A percentile compares a stretch with the other conserved stretches of the same genome.
Conservation (phyloP, 306 rosid genomes). For the Inga laurina region DNA sequence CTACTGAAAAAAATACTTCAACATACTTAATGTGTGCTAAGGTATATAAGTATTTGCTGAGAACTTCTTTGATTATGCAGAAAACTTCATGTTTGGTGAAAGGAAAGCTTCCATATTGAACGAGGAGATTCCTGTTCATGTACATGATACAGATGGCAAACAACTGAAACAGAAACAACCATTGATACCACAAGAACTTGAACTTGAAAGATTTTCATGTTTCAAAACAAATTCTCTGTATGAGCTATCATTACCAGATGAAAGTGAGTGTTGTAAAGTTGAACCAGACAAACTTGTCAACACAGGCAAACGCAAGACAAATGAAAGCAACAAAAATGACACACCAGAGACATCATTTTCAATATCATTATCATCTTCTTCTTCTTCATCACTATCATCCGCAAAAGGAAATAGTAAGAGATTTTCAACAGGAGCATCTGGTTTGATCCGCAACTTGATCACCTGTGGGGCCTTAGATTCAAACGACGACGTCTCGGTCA, state of each 20-base stretch:
- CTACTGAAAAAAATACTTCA: too few species aligned
- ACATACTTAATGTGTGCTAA: too few species aligned
- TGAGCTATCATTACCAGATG: conserved; percentile 48
- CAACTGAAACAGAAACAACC: conserved; percentile 3
- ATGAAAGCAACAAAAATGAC: conserved; percentile 33
- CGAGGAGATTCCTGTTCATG: conserved; percentile 29
- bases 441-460: conserved; percentile 58
- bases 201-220: conserved; percentile 25
- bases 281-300: conserved; percentile 42
- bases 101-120: conserved; percentile 29
- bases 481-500: conserved; percentile 48
- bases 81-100: conserved; percentile 29
- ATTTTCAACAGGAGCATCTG: conserved; percentile 55
- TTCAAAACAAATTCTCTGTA: conserved; percentile 25
- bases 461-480: conserved; percentile 59
- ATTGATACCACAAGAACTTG: conserved; percentile 26
- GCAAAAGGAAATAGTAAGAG: conserved; percentile 45
- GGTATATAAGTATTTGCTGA: background rate
- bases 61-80: conserved; percentile 30
- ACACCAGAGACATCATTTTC: conserved; percentile 44
- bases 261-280: conserved; percentile 46
- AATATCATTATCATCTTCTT: conserved; percentile 25
- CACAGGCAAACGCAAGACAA: conserved; percentile 27
- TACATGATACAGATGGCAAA: conserved; percentile 24
- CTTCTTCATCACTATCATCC: conserved; percentile 37